A percentile compares a stretch with the other conserved stretches of the same genome.
Conservation (phyloP, 1,139 yeast species). For the Lipomyces yarrowii region DNA sequence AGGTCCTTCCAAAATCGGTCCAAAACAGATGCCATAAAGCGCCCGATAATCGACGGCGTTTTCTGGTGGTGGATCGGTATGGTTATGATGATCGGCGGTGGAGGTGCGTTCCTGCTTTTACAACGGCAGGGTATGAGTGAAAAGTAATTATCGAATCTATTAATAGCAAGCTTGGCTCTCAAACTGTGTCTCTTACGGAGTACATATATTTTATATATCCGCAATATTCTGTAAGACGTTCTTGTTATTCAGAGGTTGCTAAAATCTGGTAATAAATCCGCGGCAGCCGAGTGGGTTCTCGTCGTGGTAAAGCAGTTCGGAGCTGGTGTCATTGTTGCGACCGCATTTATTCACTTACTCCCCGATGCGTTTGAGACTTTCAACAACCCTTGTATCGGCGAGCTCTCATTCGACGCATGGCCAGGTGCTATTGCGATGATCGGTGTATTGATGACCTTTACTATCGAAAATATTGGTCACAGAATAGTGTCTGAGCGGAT, state of each 20-base stretch:
- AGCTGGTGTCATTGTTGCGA: constrained; percentile 88
- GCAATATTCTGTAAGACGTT: neutral
- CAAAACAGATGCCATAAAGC: constrained; percentile 13
- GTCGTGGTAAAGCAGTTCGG: constrained; percentile 83
- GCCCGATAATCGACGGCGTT: constrained; percentile 15
- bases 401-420: constrained; percentile 30
- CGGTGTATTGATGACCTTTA: constrained; percentile 41
- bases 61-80: constrained; percentile 34
- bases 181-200: neutral
- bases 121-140: constrained; percentile 16
- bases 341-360: constrained; percentile 82
- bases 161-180: neutral
- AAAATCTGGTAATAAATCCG: constrained; percentile 34
- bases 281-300: constrained; percentile 52
- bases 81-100: constrained; percentile 35
- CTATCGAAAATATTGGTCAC: constrained; percentile 38
- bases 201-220: too few relatives aligned
- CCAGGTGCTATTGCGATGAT: constrained; percentile 56
- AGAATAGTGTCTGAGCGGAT: constrained; percentile 26
- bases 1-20: constrained; percentile 25
- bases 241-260: constrained; percentile 35
- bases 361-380: constrained; percentile 40
- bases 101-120: constrained; percentile 26
- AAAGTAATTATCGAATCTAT: neutral
- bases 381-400: constrained; percentile 37